Conservation (phyloP, 2,329 filamentous ascomycete species). For the Colletotrichum liriopes region DNA sequence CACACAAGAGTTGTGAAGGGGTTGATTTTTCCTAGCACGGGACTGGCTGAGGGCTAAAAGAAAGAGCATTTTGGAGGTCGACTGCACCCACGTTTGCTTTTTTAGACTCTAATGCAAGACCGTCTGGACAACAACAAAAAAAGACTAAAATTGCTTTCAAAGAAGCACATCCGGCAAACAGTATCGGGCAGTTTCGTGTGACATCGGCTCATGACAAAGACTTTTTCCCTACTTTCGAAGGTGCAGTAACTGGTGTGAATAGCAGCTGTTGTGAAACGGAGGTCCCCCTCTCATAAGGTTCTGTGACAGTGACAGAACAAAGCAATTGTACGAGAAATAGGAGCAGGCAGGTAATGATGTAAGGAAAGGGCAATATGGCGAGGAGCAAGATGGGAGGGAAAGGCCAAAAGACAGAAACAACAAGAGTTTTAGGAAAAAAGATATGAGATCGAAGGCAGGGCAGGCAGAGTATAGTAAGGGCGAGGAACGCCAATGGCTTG, state of each 20-base stretch:
- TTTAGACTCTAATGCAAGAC: constrained; percentile 71
- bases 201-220: neutral
- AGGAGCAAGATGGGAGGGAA: neutral
- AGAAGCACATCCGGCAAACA: constrained; percentile 43
- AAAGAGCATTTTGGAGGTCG: constrained; percentile 65
- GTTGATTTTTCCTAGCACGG: constrained; percentile 55
- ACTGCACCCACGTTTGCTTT: constrained; percentile 62
- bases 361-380: neutral
- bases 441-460: neutral
- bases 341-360: neutral
- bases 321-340: neutral
- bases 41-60: constrained; percentile 58
- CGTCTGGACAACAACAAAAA: constrained; percentile 71
- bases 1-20: constrained; percentile 57
- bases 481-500: neutral
- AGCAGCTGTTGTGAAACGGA: too few relatives aligned
- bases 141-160: constrained; percentile 64
- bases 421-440: neutral
- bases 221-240: too few relatives aligned
- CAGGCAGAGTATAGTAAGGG: neutral
- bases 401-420: neutral
- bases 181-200: neutral
- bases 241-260: too few relatives aligned
- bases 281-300: neutral
- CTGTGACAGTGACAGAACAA: too few relatives aligned